Evolutionary conservation across 2,329 filamentous ascomycete genomes (phyloP), one percentile per base, ranked within the genome.

Genomic region (Verticillium dahliae): DNA sequence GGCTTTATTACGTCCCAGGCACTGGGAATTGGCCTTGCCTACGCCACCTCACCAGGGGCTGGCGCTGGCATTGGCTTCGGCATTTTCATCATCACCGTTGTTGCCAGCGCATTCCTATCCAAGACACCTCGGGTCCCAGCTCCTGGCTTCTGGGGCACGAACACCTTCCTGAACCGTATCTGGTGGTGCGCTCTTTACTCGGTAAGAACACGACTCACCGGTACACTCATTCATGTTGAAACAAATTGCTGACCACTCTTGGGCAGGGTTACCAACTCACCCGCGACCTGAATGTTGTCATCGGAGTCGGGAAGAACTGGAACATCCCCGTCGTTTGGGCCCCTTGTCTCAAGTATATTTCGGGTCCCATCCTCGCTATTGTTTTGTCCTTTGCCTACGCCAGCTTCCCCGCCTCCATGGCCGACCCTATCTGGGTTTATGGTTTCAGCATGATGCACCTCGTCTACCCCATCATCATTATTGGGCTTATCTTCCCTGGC

Each of bases 1-100:
- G 82, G 81, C 2, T 73, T 83, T 2, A 66, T 75, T 0, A 69
- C 83, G 0, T 81, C 76, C 0, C 81, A 84, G n/a, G 72, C 73
- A 0, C 70, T 75, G 0, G 73, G 66, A 22, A 73, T 83, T 2
- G 66, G 74, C 0, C 69, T 83, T 0, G 81, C 76, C 0, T 81
- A 84, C 18, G 72, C 73, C 0, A 70, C 75, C 0, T 73, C 66
- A 22, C 74, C 75, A 0, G 67, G 67, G 4, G 75, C 73, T 1
- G 81, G 81, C 15, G 80, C 79, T 0, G 80, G 75, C 0, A 76
- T 76, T 5, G 82, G 81, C 0, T 78, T 84, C 41, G 81, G 80
- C 2, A 62, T 83, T 27, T 85, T 77, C 64, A 69, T 80, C 14
- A 65, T 72, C 2, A 76, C 77, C 10, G 63, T 71, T 0, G 59